Evolutionary conservation across 495 filamentous ascomycete genomes (phyloP).

Genomic region (Daldinia grandis): DNA sequence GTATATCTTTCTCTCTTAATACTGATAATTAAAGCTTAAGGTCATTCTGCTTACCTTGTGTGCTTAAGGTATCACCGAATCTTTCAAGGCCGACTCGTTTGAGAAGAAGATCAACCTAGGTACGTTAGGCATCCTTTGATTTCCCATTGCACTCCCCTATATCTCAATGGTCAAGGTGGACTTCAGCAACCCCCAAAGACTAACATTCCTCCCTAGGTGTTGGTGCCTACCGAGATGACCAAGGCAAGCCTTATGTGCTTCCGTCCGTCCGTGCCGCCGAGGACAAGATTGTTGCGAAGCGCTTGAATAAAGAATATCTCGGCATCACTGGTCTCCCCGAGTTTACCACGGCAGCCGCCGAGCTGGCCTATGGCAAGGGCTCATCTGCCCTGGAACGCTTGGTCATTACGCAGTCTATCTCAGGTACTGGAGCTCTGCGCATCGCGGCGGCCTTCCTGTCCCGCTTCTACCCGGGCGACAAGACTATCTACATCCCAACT

Average conservation of each 20-base stretch:
- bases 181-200: not conserved
- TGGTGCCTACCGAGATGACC: constrained; percentile 89
- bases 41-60: constrained; percentile 25
- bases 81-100: constrained; percentile 95
- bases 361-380: constrained; percentile 87
- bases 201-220: constrained; percentile 62
- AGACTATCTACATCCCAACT: constrained; percentile 94
- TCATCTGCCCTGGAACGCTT: constrained; percentile 80
- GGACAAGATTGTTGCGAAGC: constrained; percentile 78
- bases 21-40: not conserved
- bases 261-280: constrained; percentile 92
- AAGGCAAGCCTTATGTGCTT: constrained; percentile 96
- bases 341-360: constrained; percentile 90
- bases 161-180: not conserved
- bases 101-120: constrained; percentile 96
- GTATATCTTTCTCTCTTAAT: constrained; percentile 53
- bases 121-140: constrained; percentile 54
- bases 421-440: constrained; percentile 92
- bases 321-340: constrained; percentile 94
- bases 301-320: constrained; percentile 95
- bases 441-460: constrained; percentile 93
- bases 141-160: not conserved
- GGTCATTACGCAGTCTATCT: constrained; percentile 97
- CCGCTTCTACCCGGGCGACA: constrained; percentile 86
- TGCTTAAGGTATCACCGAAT: constrained; percentile 97